Conservation (phyloP, 2,329 filamentous ascomycete genomes). For the Fusarium sp. region DNA sequence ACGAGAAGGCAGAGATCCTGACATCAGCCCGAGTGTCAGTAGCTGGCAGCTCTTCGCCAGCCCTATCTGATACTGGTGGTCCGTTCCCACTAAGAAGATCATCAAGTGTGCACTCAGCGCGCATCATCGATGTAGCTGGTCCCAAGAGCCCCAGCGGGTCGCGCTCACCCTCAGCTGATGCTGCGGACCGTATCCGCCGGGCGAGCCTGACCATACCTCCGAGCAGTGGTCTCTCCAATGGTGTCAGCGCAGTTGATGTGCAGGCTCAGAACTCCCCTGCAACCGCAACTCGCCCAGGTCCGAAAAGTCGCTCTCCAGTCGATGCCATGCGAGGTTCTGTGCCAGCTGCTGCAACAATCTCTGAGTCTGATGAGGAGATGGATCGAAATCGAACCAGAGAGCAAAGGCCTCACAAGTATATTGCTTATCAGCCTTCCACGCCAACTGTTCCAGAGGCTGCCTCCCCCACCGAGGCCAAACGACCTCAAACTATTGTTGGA, state of each 20-base stretch:
- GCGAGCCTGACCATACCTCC: conserved; percentile 49
- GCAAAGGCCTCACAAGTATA: conserved; percentile 31
- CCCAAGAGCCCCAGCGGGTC: conserved; percentile 62
- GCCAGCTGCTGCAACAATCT: conserved; percentile 50
- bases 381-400: conserved; percentile 31
- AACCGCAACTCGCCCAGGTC: conserved; percentile 33
- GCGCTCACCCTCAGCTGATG: conserved; percentile 59
- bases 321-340: conserved; percentile 45
- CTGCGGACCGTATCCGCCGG: conserved; percentile 53
- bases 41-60: conserved; percentile 60
- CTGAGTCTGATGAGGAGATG: conserved; percentile 54
- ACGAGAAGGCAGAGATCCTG: conserved; percentile 68
- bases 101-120: conserved; percentile 63
- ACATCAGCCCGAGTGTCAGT: conserved; percentile 67
- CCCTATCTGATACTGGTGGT: conserved; percentile 57
- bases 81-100: conserved; percentile 51
- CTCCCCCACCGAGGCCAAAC: conserved; percentile 29
- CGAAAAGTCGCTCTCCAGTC: conserved; percentile 45
- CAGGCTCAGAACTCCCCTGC: conserved; percentile 39
- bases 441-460: conserved; percentile 38
- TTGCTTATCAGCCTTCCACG: conserved; percentile 39
- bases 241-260: conserved; percentile 53
- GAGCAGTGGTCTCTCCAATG: conserved; percentile 50
- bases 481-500: conserved; percentile 29
- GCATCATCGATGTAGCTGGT: conserved; percentile 65